Conservation (phyloP, 2,329 filamentous ascomycete species). For the Hypoxylon sp. region DNA sequence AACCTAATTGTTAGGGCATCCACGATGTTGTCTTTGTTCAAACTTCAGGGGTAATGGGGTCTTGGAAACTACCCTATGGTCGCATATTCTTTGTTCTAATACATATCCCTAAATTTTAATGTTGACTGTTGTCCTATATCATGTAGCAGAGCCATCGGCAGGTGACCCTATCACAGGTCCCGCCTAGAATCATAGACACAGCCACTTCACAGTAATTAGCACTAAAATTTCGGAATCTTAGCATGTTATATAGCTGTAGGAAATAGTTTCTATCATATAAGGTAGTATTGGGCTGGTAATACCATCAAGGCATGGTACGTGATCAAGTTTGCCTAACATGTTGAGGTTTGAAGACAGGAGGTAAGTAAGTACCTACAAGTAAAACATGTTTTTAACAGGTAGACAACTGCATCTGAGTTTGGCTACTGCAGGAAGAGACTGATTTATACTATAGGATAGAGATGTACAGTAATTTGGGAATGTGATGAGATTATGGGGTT, state of each 20-base stretch:
- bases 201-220: neutral
- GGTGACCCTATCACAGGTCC: neutral
- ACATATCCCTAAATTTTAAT: neutral
- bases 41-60: neutral
- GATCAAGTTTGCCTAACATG: neutral
- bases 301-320: neutral
- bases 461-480: neutral
- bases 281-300: neutral
- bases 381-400: no score
- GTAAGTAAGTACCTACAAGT: no score
- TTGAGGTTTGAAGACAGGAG: no score
- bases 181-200: neutral
- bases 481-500: neutral
- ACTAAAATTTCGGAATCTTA: neutral
- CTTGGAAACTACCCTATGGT: neutral
- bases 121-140: neutral
- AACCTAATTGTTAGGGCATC: neutral
- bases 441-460: no score
- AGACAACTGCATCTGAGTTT: no score
- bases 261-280: neutral
- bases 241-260: neutral
- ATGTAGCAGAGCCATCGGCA: neutral
- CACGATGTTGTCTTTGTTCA: neutral
- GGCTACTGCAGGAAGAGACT: no score
- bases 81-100: neutral